Conservation (phyloP, 331 rosid genomes). For the Stylosanthes scabra region DNA sequence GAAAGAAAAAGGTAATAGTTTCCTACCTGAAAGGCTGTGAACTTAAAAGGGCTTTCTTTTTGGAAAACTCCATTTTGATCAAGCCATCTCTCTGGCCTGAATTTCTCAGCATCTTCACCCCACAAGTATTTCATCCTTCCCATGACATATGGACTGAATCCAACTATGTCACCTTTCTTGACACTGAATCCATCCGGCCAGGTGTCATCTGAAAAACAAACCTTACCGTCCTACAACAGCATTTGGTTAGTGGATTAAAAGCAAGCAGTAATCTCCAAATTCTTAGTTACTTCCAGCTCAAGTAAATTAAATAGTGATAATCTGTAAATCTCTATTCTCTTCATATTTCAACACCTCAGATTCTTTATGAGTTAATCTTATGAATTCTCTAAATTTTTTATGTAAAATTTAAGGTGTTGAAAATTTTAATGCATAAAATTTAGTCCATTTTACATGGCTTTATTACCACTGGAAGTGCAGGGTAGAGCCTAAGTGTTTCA, state of each 20-base stretch:
- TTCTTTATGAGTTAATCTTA: no score
- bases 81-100: conserved; percentile 79
- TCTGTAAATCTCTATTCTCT: neutral
- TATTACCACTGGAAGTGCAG: conserved; percentile 78
- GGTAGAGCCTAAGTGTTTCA: conserved; percentile 74
- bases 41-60: conserved; percentile 70
- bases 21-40: conserved; percentile 77
- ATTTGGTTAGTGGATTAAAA: neutral
- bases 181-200: conserved; percentile 67
- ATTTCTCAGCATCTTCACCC: conserved; percentile 75
- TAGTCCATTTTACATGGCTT: neutral
- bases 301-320: neutral
- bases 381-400: no score
- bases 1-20: neutral
- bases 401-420: neutral
- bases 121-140: conserved; percentile 75
- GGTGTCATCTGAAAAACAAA: conserved; percentile 64
- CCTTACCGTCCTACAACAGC: conserved; percentile 54
- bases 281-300: neutral
- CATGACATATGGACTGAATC: conserved; percentile 72
- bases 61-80: conserved; percentile 53
- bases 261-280: neutral
- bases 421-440: conserved; percentile 3
- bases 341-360: neutral
- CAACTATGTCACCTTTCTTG: conserved; percentile 58